Percentiles rank a stretch among this genome's conserved stretches.
These are phyloP conservation scores for Magnusiomyces paraingens DNA, from an alignment of 1,139 yeast species.

Conservation along the genomic window DNA sequence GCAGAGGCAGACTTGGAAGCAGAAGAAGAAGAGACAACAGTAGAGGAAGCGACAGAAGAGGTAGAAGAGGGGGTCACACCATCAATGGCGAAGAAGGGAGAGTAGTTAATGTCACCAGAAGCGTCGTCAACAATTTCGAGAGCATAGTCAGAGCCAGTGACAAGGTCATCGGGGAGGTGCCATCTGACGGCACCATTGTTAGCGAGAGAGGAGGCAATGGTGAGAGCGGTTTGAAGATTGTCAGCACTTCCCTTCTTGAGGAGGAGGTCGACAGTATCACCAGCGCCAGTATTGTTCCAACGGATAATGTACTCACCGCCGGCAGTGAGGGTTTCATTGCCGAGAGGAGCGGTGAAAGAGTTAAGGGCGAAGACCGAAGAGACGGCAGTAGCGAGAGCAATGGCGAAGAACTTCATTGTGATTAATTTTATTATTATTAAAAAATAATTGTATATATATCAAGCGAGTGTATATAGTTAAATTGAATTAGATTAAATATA, in stretches of 20 bases:
- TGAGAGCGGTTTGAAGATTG: slow-evolving; percentile 31
- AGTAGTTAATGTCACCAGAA: slow-evolving; percentile 31
- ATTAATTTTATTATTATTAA: background rate
- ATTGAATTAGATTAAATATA: background rate
- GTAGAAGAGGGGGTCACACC: slow-evolving; percentile 17
- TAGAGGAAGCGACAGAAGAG: slow-evolving; percentile 19
- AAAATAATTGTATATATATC: background rate
- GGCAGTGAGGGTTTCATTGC: slow-evolving; percentile 27
- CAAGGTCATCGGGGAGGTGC: slow-evolving; percentile 31
- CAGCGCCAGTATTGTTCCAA: slow-evolving; percentile 34
- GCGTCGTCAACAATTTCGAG: slow-evolving; percentile 30
- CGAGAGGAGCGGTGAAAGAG: slow-evolving; percentile 31
- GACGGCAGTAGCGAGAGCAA: slow-evolving; percentile 19
- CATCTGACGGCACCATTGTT: slow-evolving; percentile 37
- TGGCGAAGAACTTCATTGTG: slow-evolving; percentile 17
- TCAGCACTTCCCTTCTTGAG: slow-evolving; percentile 31
- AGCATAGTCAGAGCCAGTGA: slow-evolving; percentile 32
- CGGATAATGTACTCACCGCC: slow-evolving; percentile 30
- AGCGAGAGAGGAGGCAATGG: slow-evolving; percentile 30
- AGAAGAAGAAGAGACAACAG: slow-evolving; percentile 17
- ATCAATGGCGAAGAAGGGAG: slow-evolving; percentile 31
- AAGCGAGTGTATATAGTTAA: slow-evolving; percentile 7
- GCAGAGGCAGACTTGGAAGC: slow-evolving; percentile 14
- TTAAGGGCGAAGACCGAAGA: slow-evolving; percentile 19
- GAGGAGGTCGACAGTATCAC: slow-evolving; percentile 29